Evolutionary conservation across 768 basidiomycete genomes (phyloP).

Genomic region (Coprinopsis strossmayeri): DNA sequence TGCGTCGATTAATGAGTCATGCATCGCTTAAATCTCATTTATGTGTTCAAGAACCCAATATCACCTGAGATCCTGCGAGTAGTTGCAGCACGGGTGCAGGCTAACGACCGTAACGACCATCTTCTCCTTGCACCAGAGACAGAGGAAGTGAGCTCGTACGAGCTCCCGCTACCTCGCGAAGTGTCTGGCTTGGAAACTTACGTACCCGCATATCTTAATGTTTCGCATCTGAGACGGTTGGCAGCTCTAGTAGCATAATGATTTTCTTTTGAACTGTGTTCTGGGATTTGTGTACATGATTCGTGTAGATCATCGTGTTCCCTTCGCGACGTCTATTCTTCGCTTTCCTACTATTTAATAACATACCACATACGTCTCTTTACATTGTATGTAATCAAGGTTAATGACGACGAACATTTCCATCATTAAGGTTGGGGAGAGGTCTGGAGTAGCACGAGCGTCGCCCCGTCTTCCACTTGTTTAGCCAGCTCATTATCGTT

Average conservation of each 20-base stretch:
- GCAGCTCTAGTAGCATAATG: constrained; percentile 76
- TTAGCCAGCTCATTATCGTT: constrained; percentile 42
- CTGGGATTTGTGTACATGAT: neutral
- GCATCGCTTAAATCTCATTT: neutral
- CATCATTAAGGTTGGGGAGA: neutral
- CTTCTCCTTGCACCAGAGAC: constrained; percentile 92
- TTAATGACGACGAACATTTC: constrained; percentile 11
- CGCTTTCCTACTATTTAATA: constrained; percentile 3
- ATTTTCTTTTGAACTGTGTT: neutral
- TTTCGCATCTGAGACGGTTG: constrained; percentile 81
- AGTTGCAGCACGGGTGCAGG: constrained; percentile 91
- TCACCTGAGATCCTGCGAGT: constrained; percentile 96
- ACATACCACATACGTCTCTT: constrained; percentile 14
- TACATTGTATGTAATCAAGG: constrained; percentile 30
- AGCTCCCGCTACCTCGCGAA: constrained; percentile 88
- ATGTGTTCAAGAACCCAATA: constrained; percentile 70
- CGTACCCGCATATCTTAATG: constrained; percentile 86
- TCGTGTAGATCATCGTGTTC: neutral
- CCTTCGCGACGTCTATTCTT: constrained; percentile 6
- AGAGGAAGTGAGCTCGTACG: constrained; percentile 95
- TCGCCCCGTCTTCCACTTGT: constrained; percentile 51
- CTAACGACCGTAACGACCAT: constrained; percentile 96
- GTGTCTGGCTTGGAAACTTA: constrained; percentile 96
- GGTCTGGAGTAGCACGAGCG: constrained; percentile 17
- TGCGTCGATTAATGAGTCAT: constrained; percentile 23